These are phyloP conservation scores for Helicocarpus griseus DNA, from an alignment of 2,329 filamentous ascomycete genomes.

Conservation along the genomic window DNA sequence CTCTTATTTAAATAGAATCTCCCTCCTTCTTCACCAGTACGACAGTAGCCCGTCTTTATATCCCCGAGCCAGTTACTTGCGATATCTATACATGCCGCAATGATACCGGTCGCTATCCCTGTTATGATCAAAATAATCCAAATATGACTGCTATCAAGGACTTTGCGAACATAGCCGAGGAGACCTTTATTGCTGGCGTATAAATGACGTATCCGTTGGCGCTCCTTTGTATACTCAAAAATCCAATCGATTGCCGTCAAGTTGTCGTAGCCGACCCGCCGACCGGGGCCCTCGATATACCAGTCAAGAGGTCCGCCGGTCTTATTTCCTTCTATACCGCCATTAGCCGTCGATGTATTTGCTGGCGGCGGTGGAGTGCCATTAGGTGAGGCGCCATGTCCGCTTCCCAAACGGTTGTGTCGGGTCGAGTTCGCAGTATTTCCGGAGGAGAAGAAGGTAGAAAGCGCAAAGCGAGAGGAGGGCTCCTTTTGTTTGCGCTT, in stretches of 20 bases:
- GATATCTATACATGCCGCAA: slow-evolving; percentile 85
- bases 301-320: slow-evolving; percentile 53
- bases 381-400: background rate
- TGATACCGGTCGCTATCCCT: slow-evolving; percentile 69
- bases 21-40: slow-evolving; percentile 64
- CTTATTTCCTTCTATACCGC: slow-evolving; percentile 25
- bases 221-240: slow-evolving; percentile 95
- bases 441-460: slow-evolving; percentile 27
- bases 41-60: slow-evolving; percentile 82
- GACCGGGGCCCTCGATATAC: slow-evolving; percentile 80
- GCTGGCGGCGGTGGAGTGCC: background rate
- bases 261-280: slow-evolving; percentile 89
- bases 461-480: slow-evolving; percentile 29
- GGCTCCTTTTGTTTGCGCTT: slow-evolving; percentile 34
- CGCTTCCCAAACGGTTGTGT: slow-evolving; percentile 17
- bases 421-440: slow-evolving; percentile 5
- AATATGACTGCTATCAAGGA: slow-evolving; percentile 78
- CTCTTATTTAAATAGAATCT: slow-evolving; percentile 82
- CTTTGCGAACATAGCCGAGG: slow-evolving; percentile 59
- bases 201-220: slow-evolving; percentile 73
- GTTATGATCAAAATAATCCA: slow-evolving; percentile 85
- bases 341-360: slow-evolving; percentile 12
- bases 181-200: slow-evolving; percentile 60
- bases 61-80: slow-evolving; percentile 89
- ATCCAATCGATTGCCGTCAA: slow-evolving; percentile 99